A percentile compares a stretch with the other conserved stretches of the same genome.
These are phyloP conservation scores for Peronospora belbahrii DNA, from an alignment of 352 stramenopile species.

Conservation along the genomic window DNA sequence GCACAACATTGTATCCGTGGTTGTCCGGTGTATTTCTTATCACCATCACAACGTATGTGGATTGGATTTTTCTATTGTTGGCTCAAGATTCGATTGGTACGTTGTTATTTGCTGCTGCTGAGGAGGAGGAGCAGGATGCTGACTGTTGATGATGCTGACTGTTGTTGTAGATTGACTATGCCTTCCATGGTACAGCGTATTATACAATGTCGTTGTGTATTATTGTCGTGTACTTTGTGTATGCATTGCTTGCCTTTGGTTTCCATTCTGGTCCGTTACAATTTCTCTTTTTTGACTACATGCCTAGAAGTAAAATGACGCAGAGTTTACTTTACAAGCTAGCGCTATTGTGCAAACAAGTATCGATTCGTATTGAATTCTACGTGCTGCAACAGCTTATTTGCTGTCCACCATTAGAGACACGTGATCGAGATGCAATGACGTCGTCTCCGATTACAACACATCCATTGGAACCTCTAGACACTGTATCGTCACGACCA, in stretches of 20 bases:
- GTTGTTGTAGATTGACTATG: conserved; percentile 57
- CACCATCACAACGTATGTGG: conserved; percentile 48
- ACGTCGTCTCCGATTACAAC: conserved; percentile 21
- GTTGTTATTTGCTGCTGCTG: conserved; percentile 1
- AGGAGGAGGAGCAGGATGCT: neutral
- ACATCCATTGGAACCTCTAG: conserved; percentile 16
- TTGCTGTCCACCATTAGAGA: conserved; percentile 34
- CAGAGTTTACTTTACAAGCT: conserved; percentile 40
- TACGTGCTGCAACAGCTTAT: conserved; percentile 52
- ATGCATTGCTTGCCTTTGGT: conserved; percentile 55
- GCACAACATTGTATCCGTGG: conserved; percentile 68
- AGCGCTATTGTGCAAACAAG: conserved; percentile 27
- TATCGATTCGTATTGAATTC: conserved; percentile 38
- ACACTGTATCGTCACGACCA: conserved; percentile 1
- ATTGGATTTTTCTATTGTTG: conserved; percentile 67
- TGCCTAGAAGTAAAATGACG: conserved; percentile 46
- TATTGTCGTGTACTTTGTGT: conserved; percentile 63
- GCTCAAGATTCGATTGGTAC: conserved; percentile 69
- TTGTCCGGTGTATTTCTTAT: conserved; percentile 56
- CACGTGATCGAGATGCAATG: conserved; percentile 24
- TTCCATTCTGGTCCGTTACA: conserved; percentile 74
- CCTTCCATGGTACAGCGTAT: conserved; percentile 69
- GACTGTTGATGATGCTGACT: conserved; percentile 3
- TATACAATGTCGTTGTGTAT: conserved; percentile 51
- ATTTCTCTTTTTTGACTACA: conserved; percentile 75